Evolutionary conservation across 1,284 basidiomycete species (phyloP), one percentile per base, ranked within the genome.

Genomic region (Ustilago bromivora): DNA sequence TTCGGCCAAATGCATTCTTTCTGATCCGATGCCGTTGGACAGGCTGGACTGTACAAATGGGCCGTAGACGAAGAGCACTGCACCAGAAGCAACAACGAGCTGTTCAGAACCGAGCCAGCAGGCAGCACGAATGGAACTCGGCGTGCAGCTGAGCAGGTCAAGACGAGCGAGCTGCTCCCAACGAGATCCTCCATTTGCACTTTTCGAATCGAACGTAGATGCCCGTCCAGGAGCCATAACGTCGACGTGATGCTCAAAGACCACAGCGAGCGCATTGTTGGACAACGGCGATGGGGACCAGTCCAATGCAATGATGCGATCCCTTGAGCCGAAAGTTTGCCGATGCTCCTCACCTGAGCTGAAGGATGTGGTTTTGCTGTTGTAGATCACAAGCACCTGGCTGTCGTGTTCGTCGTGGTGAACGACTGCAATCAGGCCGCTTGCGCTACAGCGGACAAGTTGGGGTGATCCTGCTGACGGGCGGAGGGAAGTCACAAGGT

Each of bases 351-450:
- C 87, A 2, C 95, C 95, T 0, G 93, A 93, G 5, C 93, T 91
- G 85, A 97, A 98, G 85, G 96, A 93, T n/a, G 93, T 94, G 84
- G 93, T 93, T 69, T 92, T 92, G 0, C 94, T 96, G 86, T 97
- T 94, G 94, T 94, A 97, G 23, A 98, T 94, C 0, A 94, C 55
- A 32, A 76, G 46, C 13, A 66, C 61, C 23, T 66, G 56, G 13
- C 34, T 55, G 17, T 47, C 55, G 17, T 61, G 49, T 0, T 65
- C 51, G n/a, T 61, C 54, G 23, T 61, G 43, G 5, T 57, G 54
- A 4, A 61, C 55, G 8, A 65, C 51, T 2, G 71, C 71, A 17
- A 73, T 34, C 0, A 73, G 71, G 19, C 71, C 66, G 15, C 58
- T 46, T 12, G 41, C 23, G 32, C 38, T 67, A 61, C 54, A 58